A percentile compares a stretch with the other conserved stretches of the same genome.
These are phyloP conservation scores for Trichoderma atrobrunneum DNA, from an alignment of 2,329 filamentous ascomycete species.

Conservation along the genomic window DNA sequence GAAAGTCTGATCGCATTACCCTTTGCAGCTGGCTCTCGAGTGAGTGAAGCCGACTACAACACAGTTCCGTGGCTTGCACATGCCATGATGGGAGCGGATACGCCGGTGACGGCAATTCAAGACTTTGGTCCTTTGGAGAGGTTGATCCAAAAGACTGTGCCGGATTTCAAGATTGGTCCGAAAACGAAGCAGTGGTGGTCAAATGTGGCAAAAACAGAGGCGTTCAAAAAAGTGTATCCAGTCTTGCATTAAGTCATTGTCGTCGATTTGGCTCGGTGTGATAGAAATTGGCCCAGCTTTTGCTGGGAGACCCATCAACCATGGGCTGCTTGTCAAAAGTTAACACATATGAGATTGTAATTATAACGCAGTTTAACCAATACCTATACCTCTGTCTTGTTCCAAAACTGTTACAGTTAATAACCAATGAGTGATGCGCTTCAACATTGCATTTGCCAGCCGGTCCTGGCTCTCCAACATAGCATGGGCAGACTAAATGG, in stretches of 20 bases:
- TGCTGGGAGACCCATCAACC: neutral
- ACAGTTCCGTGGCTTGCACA: conserved; percentile 23
- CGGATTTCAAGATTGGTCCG: conserved; percentile 9
- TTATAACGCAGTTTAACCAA: neutral
- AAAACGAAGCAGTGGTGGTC: conserved; percentile 18
- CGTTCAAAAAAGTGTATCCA: conserved; percentile 19
- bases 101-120: neutral
- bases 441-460: neutral
- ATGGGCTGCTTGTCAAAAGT: neutral
- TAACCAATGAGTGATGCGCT: neutral
- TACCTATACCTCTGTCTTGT: neutral
- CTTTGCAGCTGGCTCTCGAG: conserved; percentile 21
- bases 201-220: neutral
- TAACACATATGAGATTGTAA: neutral
- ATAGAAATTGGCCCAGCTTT: neutral
- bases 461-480: neutral
- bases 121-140: conserved; percentile 12
- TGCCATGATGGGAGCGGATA: conserved; percentile 19
- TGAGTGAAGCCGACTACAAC: conserved; percentile 24
- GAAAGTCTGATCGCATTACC: conserved; percentile 21
- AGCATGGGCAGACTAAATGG: neutral
- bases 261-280: neutral
- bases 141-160: neutral
- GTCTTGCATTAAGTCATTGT: conserved; percentile 1
- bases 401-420: neutral